phyloP scores from a whole-genome alignment of 1,284 basidiomycete genomes.

The Golubevia sp. region DNA sequence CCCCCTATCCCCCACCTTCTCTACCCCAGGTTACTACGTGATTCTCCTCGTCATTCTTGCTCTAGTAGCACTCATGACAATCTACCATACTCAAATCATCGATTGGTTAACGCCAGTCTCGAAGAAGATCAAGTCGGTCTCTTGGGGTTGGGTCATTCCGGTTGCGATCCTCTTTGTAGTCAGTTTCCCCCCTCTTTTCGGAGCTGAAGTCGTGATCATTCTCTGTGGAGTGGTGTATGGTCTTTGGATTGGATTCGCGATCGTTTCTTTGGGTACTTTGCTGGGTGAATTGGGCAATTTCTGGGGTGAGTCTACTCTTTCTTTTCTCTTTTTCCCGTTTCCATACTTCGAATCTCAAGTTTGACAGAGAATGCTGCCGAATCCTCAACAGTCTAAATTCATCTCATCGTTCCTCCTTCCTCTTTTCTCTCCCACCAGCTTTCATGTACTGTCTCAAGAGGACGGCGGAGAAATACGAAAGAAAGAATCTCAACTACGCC shows the following conservation, averaged over 20 bases:
- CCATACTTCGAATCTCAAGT: no score
- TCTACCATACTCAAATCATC: constrained; percentile 74
- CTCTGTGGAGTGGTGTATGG: constrained; percentile 80
- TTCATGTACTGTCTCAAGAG: constrained; percentile 71
- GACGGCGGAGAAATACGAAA: constrained; percentile 74
- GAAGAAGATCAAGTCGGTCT: constrained; percentile 68
- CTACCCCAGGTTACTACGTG: constrained; percentile 69
- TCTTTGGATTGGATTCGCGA: constrained; percentile 53
- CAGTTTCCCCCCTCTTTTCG: constrained; percentile 71
- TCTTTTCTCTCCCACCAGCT: constrained; percentile 60
- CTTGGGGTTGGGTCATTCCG: constrained; percentile 78
- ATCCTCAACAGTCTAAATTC: no score
- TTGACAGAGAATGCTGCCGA: no score
- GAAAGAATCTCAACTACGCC: constrained; percentile 74
- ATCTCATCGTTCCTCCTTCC: constrained; percentile 1
- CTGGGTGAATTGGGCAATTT: constrained; percentile 52
- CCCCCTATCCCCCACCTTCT: no score
- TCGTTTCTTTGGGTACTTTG: constrained; percentile 39
- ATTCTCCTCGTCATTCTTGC: constrained; percentile 62
- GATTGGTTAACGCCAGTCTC: constrained; percentile 71
- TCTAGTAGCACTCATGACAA: constrained; percentile 68
- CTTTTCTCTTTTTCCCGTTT: no score
- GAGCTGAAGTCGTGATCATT: constrained; percentile 76
- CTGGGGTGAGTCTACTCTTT: constrained; percentile 13
- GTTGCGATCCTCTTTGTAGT: constrained; percentile 78